Percentiles rank a stretch among this genome's conserved stretches.
Conservation (phyloP, 1,284 basidiomycete genomes). For the Cutaneotrichosporon dermatis region DNA sequence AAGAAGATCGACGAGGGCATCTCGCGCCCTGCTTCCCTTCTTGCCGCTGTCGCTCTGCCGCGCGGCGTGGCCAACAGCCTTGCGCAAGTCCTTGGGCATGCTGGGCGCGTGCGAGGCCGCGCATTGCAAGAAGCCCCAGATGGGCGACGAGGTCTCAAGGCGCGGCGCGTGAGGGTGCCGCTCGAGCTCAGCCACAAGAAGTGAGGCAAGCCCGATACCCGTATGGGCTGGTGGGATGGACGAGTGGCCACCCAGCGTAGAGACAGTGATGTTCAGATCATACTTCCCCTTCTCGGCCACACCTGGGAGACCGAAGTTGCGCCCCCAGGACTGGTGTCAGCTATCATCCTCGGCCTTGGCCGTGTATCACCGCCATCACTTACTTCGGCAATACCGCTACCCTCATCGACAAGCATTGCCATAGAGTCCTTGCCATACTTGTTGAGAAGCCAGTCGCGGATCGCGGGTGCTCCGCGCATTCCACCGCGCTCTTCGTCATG, state of each 20-base stretch:
- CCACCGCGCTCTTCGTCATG: conserved; percentile 40
- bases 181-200: conserved; percentile 47
- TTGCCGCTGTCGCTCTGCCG: neutral
- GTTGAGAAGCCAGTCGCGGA: conserved; percentile 43
- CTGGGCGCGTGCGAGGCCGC: conserved; percentile 43
- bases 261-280: conserved; percentile 43
- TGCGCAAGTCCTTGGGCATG: conserved; percentile 37
- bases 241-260: conserved; percentile 49
- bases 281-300: conserved; percentile 44
- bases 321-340: conserved; percentile 35
- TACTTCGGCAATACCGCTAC: conserved; percentile 29
- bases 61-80: conserved; percentile 25
- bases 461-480: conserved; percentile 40
- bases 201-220: conserved; percentile 50
- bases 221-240: conserved; percentile 51
- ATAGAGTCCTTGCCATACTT: conserved; percentile 44
- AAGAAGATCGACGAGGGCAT: conserved; percentile 20
- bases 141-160: conserved; percentile 24
- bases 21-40: conserved; percentile 41
- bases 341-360: conserved; percentile 7
- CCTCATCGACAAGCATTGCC: conserved; percentile 48
- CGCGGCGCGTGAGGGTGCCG: conserved; percentile 42
- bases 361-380: no score
- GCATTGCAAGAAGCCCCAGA: conserved; percentile 47
- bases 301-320: conserved; percentile 39